Evolutionary conservation across 1,139 yeast genomes (phyloP).

Genomic region (Debaryomyces nepalensis): DNA sequence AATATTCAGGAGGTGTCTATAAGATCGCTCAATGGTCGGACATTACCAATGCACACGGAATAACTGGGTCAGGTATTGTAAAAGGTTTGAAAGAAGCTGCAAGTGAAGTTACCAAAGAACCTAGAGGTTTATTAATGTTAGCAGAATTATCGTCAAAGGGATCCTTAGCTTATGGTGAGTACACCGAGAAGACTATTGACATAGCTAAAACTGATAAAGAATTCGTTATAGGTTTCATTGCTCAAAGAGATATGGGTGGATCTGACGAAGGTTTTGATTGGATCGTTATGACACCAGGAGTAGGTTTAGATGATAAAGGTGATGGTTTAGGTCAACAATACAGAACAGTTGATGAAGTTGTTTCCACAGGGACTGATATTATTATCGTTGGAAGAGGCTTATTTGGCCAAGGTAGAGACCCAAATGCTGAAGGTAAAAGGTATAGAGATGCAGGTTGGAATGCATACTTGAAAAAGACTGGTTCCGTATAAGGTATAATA

Average conservation of each 20-base stretch:
- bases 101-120: slow-evolving; percentile 65
- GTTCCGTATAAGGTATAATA: slow-evolving; percentile 16
- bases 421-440: slow-evolving; percentile 81
- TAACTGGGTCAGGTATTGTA: slow-evolving; percentile 94
- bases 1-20: slow-evolving; percentile 88
- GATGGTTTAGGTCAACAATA: slow-evolving; percentile 97
- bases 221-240: slow-evolving; percentile 95
- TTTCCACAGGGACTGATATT: slow-evolving; percentile 83
- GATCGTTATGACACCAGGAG: slow-evolving; percentile 98
- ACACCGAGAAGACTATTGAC: slow-evolving; percentile 83
- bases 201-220: slow-evolving; percentile 86
- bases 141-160: slow-evolving; percentile 96
- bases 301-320: slow-evolving; percentile 96
- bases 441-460: slow-evolving; percentile 95
- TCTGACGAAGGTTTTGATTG: slow-evolving; percentile 86
- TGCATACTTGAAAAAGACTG: slow-evolving; percentile 64
- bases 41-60: slow-evolving; percentile 96
- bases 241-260: slow-evolving; percentile 88
- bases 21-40: slow-evolving; percentile 94
- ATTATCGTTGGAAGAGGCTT: slow-evolving; percentile 97
- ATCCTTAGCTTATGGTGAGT: slow-evolving; percentile 88
- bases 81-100: slow-evolving; percentile 87
- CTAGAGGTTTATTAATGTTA: slow-evolving; percentile 90
- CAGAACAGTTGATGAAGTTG: slow-evolving; percentile 85
- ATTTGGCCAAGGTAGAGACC: slow-evolving; percentile 95